Percentiles rank a stretch among this genome's conserved stretches.
Conservation (phyloP, 1,284 basidiomycete genomes). For the Uromyces viciae-fabae region DNA sequence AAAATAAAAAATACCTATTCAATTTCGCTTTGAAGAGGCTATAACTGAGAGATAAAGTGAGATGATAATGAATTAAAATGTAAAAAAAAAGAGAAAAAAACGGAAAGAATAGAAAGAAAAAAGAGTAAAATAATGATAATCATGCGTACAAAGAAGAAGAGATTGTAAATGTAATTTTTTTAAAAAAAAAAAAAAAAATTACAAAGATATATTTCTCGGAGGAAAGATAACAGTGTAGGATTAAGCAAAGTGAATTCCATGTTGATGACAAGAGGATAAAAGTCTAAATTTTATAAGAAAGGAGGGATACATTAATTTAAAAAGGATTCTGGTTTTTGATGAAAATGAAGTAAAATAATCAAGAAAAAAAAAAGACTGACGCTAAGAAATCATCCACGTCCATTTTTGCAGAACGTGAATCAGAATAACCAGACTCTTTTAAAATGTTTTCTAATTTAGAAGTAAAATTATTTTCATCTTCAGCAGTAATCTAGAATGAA, state of each 20-base stretch:
- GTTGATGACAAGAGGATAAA: slow-evolving; percentile 40
- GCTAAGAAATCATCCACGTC: slow-evolving; percentile 74
- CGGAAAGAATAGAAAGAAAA: background rate
- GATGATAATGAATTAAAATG: background rate
- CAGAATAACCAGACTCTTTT: slow-evolving; percentile 64
- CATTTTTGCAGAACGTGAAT: slow-evolving; percentile 75
- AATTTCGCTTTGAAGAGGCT: too few species aligned
- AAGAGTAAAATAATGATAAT: background rate
- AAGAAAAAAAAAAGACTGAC: background rate
- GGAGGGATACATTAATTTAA: background rate
- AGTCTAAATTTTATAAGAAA: background rate
- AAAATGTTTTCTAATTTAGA: slow-evolving; percentile 72
- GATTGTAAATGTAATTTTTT: too few species aligned
- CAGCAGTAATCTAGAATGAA: background rate
- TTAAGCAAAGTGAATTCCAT: slow-evolving; percentile 45
- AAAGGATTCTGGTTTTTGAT: background rate
- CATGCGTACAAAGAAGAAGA: background rate
- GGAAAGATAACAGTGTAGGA: background rate
- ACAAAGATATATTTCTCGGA: background rate
- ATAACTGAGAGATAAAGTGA: background rate
- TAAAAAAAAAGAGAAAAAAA: background rate
- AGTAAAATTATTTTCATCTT: slow-evolving; percentile 20
- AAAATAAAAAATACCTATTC: too few species aligned
- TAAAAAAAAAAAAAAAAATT: background rate
- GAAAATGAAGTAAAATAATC: background rate